Base-by-base conservation (phyloP, 805 yeast genomes). In the Myxozyma sirexii region DNA sequence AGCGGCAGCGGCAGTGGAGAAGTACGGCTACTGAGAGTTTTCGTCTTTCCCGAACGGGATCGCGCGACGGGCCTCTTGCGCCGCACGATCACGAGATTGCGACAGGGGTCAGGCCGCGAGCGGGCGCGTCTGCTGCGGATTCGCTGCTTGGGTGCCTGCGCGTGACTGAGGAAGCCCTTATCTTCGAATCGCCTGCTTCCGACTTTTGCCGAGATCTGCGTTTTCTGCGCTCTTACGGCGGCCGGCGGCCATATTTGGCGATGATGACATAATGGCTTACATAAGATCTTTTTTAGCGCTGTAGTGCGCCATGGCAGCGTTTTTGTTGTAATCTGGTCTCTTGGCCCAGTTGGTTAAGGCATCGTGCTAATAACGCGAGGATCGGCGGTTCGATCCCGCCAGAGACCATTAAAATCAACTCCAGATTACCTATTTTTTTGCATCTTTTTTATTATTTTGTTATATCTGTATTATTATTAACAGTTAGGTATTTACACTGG, bases 341-440 rank as follows among this genome's bases (percentile, higher is more conserved):
- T 38, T 61, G 65, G 65, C 65, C 65, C 65, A 61, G 65, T 61
- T 61, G 65, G 65, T 61, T 61, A 61, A 61, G 65, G 65, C 65
- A 61, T 61, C 59, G 65, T 61, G 65, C 65, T 61, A 61, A 61
- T 61, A 61, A 61, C 65, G 65, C 65, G 59, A 61, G 65, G 65
- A 61, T 61, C 65, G 47, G 65, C 65, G 65, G 65, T 61, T 61
- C 65, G 65, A 61, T 61, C 65, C 65, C 65, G 65, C 65, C 47
- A 38, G 47, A 61, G 65, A 61, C 65, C 65, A 61, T 47, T 21
- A 29, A 35, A 21, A 49, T 38, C 54, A 49, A 49, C 54, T 49
- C 45, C 52, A 47, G 52, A 47, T 47, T 47, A 47, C 52, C 31
- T 3, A 47, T 35, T 47, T 47, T 47, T 47, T 35, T 33, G 26